These are phyloP conservation scores for Colletotrichum godetiae DNA, from an alignment of 2,329 filamentous ascomycete species.

Conservation along the genomic window DNA sequence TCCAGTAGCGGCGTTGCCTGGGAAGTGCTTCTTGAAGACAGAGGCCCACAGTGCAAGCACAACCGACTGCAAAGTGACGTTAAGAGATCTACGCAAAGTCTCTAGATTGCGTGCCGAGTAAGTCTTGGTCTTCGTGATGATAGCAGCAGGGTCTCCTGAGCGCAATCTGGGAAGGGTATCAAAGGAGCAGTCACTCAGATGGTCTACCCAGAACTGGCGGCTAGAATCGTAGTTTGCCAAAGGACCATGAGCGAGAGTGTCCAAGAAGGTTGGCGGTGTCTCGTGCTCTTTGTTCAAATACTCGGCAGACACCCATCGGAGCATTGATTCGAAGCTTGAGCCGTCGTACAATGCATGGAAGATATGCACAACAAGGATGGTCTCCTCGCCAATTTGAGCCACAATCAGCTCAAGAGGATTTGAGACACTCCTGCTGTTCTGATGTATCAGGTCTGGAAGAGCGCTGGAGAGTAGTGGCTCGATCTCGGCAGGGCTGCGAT, in stretches of 20 bases:
- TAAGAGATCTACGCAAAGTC: constrained; percentile 65
- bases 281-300: constrained; percentile 54
- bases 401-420: constrained; percentile 65
- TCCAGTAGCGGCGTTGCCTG: constrained; percentile 69
- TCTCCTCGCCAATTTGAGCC: constrained; percentile 42
- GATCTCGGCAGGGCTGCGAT: constrained; percentile 42
- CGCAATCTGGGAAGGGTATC: constrained; percentile 35
- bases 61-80: constrained; percentile 83
- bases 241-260: constrained; percentile 77
- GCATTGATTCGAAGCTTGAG: constrained; percentile 76
- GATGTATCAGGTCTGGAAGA: constrained; percentile 63
- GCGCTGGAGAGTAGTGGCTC: constrained; percentile 47
- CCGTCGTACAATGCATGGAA: constrained; percentile 94
- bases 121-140: constrained; percentile 17
- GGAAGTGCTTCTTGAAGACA: constrained; percentile 65
- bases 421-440: constrained; percentile 60
- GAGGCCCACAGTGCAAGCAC: constrained; percentile 80
- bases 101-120: constrained; percentile 54
- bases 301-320: constrained; percentile 65
- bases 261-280: constrained; percentile 68
- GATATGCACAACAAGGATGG: constrained; percentile 71
- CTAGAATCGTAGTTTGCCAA: constrained; percentile 58
- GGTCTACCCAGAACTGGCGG: constrained; percentile 74
- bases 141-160: constrained; percentile 18
- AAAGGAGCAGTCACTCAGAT: constrained; percentile 55